phyloP scores from a whole-genome alignment of 106 monocot genomes.

The Alisma plantagoaquatica region DNA sequence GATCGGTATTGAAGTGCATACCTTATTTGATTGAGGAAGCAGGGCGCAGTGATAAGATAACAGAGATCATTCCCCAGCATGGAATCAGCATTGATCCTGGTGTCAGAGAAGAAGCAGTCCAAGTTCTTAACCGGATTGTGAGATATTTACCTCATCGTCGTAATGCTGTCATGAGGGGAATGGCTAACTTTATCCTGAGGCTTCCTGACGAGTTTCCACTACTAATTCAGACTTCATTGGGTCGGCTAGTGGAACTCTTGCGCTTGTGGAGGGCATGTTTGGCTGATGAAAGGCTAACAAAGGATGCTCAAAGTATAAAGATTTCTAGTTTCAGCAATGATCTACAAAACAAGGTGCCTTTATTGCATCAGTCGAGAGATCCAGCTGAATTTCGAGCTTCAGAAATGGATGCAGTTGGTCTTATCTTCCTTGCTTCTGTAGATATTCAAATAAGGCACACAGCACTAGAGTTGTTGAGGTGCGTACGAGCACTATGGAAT shows the following conservation, averaged over 20 bases:
- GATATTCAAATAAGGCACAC: conserved; percentile 97
- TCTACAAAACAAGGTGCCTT: conserved; percentile 23
- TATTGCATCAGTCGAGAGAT: conserved; percentile 43
- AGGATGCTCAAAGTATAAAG: conserved; percentile 38
- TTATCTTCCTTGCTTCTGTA: conserved; percentile 90
- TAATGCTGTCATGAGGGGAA: conserved; percentile 88
- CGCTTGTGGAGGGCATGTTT: conserved; percentile 86
- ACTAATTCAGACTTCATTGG: conserved; percentile 85
- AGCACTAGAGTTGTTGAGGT: conserved; percentile 83
- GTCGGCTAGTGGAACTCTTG: conserved; percentile 86
- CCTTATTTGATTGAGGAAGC: conserved; percentile 96
- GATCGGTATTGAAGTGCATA: conserved; percentile 95
- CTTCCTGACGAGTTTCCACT: conserved; percentile 98
- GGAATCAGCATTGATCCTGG: conserved; percentile 98
- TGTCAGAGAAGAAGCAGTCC: conserved; percentile 97
- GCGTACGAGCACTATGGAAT: conserved; percentile 71
- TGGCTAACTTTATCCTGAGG: conserved; percentile 88
- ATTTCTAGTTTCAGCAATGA: conserved; percentile 27
- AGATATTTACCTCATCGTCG: conserved; percentile 84
- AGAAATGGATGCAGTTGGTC: conserved; percentile 97
- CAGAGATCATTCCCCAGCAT: conserved; percentile 98
- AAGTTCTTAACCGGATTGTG: conserved; percentile 83
- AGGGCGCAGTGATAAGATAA: conserved; percentile 87
- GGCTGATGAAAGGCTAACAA: conserved; percentile 51
- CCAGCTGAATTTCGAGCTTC: conserved; percentile 58